These are phyloP conservation scores for Arachnomyces sp. DNA, from an alignment of 2,329 filamentous ascomycete genomes.

Conservation along the genomic window DNA sequence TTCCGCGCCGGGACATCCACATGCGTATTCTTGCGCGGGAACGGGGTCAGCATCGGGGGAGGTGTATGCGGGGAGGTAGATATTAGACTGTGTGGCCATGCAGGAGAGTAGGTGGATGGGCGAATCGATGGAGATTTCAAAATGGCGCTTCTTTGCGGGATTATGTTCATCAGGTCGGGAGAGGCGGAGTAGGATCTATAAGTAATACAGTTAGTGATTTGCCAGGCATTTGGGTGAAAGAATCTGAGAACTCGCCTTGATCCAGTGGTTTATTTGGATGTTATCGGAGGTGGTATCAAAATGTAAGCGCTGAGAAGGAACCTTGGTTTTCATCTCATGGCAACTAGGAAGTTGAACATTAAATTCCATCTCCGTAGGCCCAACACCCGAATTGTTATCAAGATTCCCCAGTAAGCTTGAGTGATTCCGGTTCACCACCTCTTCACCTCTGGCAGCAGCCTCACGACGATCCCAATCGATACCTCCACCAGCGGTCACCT, in stretches of 20 bases:
- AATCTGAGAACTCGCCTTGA: constrained; percentile 61
- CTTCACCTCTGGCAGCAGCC: constrained; percentile 48
- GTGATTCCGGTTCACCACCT: constrained; percentile 45
- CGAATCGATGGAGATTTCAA: constrained; percentile 93
- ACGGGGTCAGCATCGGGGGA: constrained; percentile 43
- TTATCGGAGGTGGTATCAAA: constrained; percentile 92
- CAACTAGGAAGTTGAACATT: constrained; percentile 87
- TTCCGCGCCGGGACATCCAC: constrained; percentile 55
- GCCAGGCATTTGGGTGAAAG: background rate
- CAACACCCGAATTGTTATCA: constrained; percentile 66
- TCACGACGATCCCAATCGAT: constrained; percentile 55
- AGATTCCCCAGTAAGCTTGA: constrained; percentile 75
- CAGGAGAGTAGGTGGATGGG: constrained; percentile 90
- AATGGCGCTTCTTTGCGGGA: constrained; percentile 71
- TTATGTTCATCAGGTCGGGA: constrained; percentile 75
- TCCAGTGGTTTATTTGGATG: constrained; percentile 92
- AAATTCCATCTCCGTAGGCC: constrained; percentile 89
- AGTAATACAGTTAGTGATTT: constrained; percentile 10
- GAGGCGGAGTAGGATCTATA: constrained; percentile 80
- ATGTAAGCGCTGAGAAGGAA: constrained; percentile 59
- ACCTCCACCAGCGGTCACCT: constrained; percentile 72
- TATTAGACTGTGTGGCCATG: constrained; percentile 86
- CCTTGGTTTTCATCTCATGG: constrained; percentile 67
- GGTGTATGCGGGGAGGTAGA: constrained; percentile 72
- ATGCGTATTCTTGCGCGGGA: constrained; percentile 52